phyloP scores from a whole-genome alignment of 495 filamentous ascomycete species.

The Letharia lupina region DNA sequence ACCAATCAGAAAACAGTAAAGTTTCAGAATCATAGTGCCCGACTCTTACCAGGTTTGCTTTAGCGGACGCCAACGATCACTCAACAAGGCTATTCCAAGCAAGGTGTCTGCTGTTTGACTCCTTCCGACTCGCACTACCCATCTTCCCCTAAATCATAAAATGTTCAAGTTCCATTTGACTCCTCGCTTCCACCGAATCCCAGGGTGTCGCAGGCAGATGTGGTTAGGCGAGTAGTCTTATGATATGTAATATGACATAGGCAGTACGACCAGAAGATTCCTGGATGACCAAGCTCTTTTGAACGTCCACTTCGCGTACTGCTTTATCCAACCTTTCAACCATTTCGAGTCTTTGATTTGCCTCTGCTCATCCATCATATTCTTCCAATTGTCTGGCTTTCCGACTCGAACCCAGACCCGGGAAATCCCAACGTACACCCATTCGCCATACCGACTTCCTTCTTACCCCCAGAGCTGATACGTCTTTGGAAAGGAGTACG shows the following conservation, averaged over 20 bases:
- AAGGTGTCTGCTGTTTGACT: slow-evolving; percentile 12
- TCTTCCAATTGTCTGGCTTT: not conserved
- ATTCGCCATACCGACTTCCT: not conserved
- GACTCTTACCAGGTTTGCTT: slow-evolving; percentile 20
- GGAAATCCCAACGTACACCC: not conserved
- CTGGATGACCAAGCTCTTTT: not conserved
- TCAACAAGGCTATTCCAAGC: slow-evolving; percentile 16
- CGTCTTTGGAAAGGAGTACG: no score
- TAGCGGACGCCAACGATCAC: slow-evolving; percentile 17
- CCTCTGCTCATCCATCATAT: not conserved
- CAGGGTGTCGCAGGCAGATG: not conserved
- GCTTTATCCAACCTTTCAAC: not conserved
- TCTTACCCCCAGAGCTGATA: not conserved
- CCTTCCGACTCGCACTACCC: slow-evolving; percentile 10
- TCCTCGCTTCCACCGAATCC: slow-evolving; percentile 3
- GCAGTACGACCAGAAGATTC: slow-evolving; percentile 3
- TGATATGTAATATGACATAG: slow-evolving; percentile 17
- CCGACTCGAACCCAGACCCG: not conserved
- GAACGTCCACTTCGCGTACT: slow-evolving; percentile 2
- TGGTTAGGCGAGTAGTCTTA: not conserved
- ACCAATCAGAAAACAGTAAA: slow-evolving; percentile 8
- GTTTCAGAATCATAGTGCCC: slow-evolving; percentile 15
- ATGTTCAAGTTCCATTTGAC: slow-evolving; percentile 1
- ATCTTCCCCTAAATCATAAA: slow-evolving; percentile 8
- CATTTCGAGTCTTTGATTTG: not conserved